These are phyloP conservation scores for Gracilaria gracilis DNA, from an alignment of 23 red algal species.

Conservation along the genomic window DNA sequence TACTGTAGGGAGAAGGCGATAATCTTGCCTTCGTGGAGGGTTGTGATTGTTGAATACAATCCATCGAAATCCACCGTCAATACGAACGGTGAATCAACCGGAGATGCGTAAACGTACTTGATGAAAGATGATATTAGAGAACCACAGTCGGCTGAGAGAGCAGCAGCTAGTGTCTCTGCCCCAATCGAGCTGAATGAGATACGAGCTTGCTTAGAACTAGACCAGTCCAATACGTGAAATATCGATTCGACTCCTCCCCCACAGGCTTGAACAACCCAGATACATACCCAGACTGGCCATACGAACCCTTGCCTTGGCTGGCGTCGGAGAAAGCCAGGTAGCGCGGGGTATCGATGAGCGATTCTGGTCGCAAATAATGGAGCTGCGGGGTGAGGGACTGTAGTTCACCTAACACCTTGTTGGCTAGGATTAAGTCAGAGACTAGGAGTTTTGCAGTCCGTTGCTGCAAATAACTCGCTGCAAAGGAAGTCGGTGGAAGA, in stretches of 20 bases:
- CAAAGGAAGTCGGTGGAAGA: neutral
- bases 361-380: neutral
- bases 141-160: constrained; percentile 24
- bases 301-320: constrained; percentile 41
- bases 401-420: neutral
- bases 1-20: constrained; percentile 36
- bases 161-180: constrained; percentile 38
- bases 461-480: neutral
- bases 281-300: constrained; percentile 45
- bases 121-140: neutral
- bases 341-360: neutral
- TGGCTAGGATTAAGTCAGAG: neutral
- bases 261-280: constrained; percentile 43
- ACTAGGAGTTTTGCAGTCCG: neutral
- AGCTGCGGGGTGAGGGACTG: neutral
- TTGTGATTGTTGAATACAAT: constrained; percentile 26
- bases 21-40: constrained; percentile 49
- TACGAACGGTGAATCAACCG: neutral
- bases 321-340: constrained; percentile 61
- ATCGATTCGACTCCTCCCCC: constrained; percentile 15
- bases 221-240: constrained; percentile 32
- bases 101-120: neutral
- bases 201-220: constrained; percentile 19
- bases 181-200: constrained; percentile 26
- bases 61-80: constrained; percentile 40